phyloP scores from a whole-genome alignment of 1,284 basidiomycete species.

The Marasmius oreades region DNA sequence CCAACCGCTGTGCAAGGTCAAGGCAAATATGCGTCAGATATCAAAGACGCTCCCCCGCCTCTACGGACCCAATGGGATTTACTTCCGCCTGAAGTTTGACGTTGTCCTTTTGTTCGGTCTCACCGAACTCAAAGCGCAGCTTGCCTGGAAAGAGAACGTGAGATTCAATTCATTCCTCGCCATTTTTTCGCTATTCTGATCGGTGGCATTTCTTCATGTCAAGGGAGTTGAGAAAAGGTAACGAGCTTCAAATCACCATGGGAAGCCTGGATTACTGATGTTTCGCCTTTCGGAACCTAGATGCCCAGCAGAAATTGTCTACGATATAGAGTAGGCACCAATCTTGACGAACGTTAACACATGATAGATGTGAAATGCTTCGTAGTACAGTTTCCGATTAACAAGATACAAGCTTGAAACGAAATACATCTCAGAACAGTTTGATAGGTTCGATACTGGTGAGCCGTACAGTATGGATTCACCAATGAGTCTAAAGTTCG shows the following conservation, averaged over 20 bases:
- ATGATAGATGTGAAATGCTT: no score
- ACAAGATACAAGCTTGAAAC: no score
- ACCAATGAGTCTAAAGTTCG: no score
- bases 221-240: background rate
- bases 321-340: conserved; percentile 19
- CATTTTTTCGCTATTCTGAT: background rate
- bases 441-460: no score
- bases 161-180: conserved; percentile 9
- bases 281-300: conserved; percentile 16
- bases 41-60: conserved; percentile 10
- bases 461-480: no score
- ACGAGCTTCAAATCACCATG: background rate
- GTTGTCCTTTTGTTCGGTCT: conserved; percentile 41
- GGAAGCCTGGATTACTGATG: background rate
- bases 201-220: background rate
- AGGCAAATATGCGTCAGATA: conserved; percentile 27
- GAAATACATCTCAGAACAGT: no score
- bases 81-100: conserved; percentile 33
- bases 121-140: conserved; percentile 43
- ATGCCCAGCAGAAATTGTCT: conserved; percentile 34
- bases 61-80: conserved; percentile 16
- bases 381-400: no score
- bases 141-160: conserved; percentile 42
- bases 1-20: conserved; percentile 33
- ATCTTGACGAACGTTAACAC: no score